phyloP scores from a whole-genome alignment of 2,329 filamentous ascomycete species.

The Lasiodiplodia sp. region DNA sequence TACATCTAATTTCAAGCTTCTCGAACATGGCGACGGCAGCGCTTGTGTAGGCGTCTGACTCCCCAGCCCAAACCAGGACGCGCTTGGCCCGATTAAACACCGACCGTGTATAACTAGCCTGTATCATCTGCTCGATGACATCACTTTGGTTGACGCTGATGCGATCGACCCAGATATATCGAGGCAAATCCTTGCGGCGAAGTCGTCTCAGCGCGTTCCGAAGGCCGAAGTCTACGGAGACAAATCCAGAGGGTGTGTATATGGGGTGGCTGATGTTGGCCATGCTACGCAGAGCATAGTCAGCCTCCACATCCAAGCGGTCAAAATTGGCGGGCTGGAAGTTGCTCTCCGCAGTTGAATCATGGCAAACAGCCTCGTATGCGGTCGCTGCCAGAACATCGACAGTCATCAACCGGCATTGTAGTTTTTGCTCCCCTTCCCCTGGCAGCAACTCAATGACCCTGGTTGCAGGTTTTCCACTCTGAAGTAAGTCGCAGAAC shows the following conservation, averaged over 20 bases:
- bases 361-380: constrained; percentile 36
- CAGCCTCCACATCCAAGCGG: not conserved
- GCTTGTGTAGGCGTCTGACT: constrained; percentile 25
- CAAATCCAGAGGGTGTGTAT: not conserved
- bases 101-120: constrained; percentile 25
- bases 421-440: constrained; percentile 1
- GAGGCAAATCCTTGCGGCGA: not conserved
- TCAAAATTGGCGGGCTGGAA: not conserved
- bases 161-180: constrained; percentile 31
- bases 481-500: not conserved
- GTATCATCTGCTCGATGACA: constrained; percentile 21
- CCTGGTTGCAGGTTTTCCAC: not conserved
- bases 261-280: not conserved
- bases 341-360: constrained; percentile 29
- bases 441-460: constrained; percentile 1
- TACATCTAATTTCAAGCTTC: not conserved
- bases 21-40: constrained; percentile 27
- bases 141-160: constrained; percentile 30
- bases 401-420: constrained; percentile 30
- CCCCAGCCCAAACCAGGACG: constrained; percentile 26
- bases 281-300: not conserved
- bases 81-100: constrained; percentile 24
- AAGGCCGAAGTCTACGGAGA: not conserved
- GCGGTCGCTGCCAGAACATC: constrained; percentile 27
- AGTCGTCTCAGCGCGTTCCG: constrained; percentile 4